Evolutionary conservation across 2,329 filamentous ascomycete genomes (phyloP).

Genomic region (Trichoderma arundinaceum): DNA sequence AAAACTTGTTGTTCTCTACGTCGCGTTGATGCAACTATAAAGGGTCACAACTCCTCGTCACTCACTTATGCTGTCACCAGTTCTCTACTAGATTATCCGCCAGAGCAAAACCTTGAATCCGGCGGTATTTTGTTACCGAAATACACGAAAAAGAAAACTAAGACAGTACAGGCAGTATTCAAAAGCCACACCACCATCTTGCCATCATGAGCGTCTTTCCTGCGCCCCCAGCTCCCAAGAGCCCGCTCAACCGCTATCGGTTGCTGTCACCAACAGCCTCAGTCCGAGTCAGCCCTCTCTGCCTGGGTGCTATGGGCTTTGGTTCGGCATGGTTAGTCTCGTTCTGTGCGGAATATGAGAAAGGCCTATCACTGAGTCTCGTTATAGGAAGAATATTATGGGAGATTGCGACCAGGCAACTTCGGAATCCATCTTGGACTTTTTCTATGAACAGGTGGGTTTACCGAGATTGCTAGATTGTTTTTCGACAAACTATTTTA

Average conservation of each 20-base stretch:
- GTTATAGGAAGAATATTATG: slow-evolving; percentile 58
- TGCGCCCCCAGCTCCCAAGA: slow-evolving; percentile 55
- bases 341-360: neutral
- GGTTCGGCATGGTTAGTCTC: slow-evolving; percentile 57
- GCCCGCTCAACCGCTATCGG: slow-evolving; percentile 67
- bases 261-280: slow-evolving; percentile 69
- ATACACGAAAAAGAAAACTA: neutral
- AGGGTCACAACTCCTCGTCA: slow-evolving; percentile 2
- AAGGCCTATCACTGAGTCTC: neutral
- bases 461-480: neutral
- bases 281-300: slow-evolving; percentile 70
- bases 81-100: neutral
- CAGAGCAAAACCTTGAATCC: neutral
- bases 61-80: neutral
- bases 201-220: slow-evolving; percentile 15
- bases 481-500: no score
- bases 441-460: slow-evolving; percentile 62
- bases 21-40: slow-evolving; percentile 17
- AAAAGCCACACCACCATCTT: neutral
- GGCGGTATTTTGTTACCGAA: neutral
- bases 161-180: neutral
- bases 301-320: slow-evolving; percentile 70
- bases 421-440: slow-evolving; percentile 68
- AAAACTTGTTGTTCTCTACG: neutral
- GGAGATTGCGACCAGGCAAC: slow-evolving; percentile 68